Base-by-base conservation (phyloP, 345 rosid genomes). In the Triadica sebifera region DNA sequence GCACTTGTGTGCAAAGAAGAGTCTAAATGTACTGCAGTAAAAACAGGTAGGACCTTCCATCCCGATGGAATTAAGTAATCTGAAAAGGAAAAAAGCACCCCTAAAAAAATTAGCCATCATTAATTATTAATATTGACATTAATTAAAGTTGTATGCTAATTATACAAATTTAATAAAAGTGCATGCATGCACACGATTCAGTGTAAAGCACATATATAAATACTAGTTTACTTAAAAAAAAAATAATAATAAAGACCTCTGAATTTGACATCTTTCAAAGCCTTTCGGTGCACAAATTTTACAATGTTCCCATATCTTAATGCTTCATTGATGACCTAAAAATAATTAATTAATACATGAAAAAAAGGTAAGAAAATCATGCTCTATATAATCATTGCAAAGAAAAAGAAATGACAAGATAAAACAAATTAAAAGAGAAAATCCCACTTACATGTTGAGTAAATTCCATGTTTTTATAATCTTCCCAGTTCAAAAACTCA, bases 281-380 rank as follows among this genome's bases (percentile, higher is more conserved):
- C 89, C 85, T 85, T 84, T 71, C 91, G 70, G 80, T 87, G 91
- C 65, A 87, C 89, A 80, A 87, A 87, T 76, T 85, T 87, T 64
- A 87, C 91, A 16, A 87, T 34, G 74, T 85, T 87, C 12, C 91
- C 91, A 50, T 50, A 81, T 74, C 91, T 82, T 24, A 87, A 80
- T 61, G 89, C 84, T 79, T 87, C 91, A 81, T 72, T 84, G 76
- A 87, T 87, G 67, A 87, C 87, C 91, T 87, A 67, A 63, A 79
- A 38, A 62, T 20, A 20, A 57, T 24, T 11, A 38, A 47, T n/a
- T 25, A 19, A 65, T 61, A 70, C 15, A 24, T 20, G 25, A 12
- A 71, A 3, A 51, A 75, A 69, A 70, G 20, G 12, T n/a, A n/a
- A 38, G 12, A 19, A 43, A 60, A 63, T 52, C 53, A 69, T 69